A percentile compares a stretch with the other conserved stretches of the same genome.
These are phyloP conservation scores for Saccharum hybrid DNA, from an alignment of 202 grass and related monocot genomes.

Conservation along the genomic window DNA sequence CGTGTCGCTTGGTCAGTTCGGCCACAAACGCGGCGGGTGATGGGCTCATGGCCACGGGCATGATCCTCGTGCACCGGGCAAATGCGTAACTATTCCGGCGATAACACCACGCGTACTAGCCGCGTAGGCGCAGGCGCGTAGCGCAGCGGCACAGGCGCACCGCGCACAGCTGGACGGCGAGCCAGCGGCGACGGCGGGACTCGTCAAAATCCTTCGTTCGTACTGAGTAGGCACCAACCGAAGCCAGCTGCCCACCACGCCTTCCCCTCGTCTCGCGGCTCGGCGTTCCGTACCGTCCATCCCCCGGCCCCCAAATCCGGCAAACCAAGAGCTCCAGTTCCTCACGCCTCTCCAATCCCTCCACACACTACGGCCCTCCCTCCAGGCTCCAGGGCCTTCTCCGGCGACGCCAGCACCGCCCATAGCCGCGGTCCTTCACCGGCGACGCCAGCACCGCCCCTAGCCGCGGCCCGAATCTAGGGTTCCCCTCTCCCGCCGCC, in stretches of 20 bases:
- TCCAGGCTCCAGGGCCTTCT: slow-evolving; percentile 1
- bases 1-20: not conserved
- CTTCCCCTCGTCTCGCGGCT: slow-evolving; percentile 7
- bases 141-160: not conserved
- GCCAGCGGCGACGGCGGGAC: not conserved
- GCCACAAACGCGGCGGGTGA: too few relatives aligned
- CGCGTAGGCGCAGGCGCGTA: not conserved
- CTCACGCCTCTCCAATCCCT: slow-evolving; percentile 28
- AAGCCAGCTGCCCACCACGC: not conserved
- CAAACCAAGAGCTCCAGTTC: slow-evolving; percentile 29
- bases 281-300: slow-evolving; percentile 25
- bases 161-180: slow-evolving; percentile 10
- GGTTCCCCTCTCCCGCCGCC: slow-evolving; percentile 33
- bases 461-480: slow-evolving; percentile 26
- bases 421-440: not conserved
- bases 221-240: not conserved
- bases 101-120: too few relatives aligned
- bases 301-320: slow-evolving; percentile 33
- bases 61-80: slow-evolving; percentile 9
- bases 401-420: not conserved
- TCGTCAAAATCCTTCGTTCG: not conserved
- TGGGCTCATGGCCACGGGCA: not conserved
- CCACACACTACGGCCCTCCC: slow-evolving; percentile 8
- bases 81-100: slow-evolving; percentile 13
- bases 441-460: not conserved